phyloP scores from a whole-genome alignment of 257 asterid genomes.

The Leonotis leonurus region DNA sequence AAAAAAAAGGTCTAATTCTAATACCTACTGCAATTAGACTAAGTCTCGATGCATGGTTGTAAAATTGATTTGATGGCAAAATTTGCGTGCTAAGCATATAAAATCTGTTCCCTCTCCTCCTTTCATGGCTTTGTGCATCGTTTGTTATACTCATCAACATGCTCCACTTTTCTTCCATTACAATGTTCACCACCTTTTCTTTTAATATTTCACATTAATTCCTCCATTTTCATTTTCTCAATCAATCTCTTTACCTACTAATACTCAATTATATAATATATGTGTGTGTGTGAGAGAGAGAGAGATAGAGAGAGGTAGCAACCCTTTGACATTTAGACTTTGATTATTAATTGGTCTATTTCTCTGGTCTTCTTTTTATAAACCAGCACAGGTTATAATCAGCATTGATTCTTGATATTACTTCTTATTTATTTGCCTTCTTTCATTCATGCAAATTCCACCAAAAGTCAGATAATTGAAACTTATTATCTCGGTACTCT shows the following conservation, averaged over 20 bases:
- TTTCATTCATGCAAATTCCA: conserved; percentile 1
- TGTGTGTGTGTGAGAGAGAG: not conserved
- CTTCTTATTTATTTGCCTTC: not conserved
- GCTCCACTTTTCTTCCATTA: conserved; percentile 56
- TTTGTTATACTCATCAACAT: conserved; percentile 32
- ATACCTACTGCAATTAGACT: not conserved
- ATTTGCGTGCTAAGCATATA: conserved; percentile 20
- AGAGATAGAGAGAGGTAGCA: conserved; percentile 5
- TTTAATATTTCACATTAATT: conserved; percentile 8
- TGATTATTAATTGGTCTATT: too few species aligned
- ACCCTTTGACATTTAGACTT: conserved; percentile 28
- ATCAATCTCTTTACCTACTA: not conserved
- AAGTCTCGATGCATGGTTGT: not conserved
- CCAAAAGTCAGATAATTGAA: not conserved
- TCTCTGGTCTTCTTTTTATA: too few species aligned
- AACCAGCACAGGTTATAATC: too few species aligned
- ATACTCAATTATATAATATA: not conserved
- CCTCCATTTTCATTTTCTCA: conserved; percentile 3
- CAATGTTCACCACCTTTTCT: conserved; percentile 19
- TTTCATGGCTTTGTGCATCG: conserved; percentile 38
- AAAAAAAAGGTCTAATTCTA: not conserved
- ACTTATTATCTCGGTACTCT: not conserved
- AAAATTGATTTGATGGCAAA: conserved; percentile 15
- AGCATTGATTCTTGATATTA: conserved; percentile 3
- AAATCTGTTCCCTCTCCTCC: conserved; percentile 16